These are phyloP conservation scores for Aspergillus heteromorphus DNA, from an alignment of 495 filamentous ascomycete species.

Conservation along the genomic window DNA sequence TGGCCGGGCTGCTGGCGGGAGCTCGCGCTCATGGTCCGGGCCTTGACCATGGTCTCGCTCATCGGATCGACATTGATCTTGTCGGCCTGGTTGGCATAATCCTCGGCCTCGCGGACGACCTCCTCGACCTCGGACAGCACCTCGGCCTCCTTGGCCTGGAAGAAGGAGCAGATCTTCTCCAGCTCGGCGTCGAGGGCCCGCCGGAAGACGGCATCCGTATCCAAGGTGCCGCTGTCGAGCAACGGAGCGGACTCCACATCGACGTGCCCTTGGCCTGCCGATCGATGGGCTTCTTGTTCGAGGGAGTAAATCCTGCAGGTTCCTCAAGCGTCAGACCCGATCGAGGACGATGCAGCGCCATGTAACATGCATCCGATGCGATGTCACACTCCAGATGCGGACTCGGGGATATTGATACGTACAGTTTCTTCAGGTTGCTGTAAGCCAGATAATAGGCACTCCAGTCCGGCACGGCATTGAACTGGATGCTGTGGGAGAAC, in stretches of 20 bases:
- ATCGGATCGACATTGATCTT: slow-evolving; percentile 51
- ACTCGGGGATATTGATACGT: slow-evolving; percentile 30
- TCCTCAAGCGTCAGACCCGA: not conserved
- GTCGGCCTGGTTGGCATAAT: slow-evolving; percentile 60
- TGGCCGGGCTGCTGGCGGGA: slow-evolving; percentile 41
- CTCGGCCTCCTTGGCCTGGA: slow-evolving; percentile 77
- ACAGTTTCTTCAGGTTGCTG: slow-evolving; percentile 98
- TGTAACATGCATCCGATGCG: not conserved
- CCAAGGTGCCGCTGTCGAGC: slow-evolving; percentile 50
- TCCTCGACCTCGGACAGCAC: slow-evolving; percentile 75
- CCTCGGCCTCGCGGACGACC: slow-evolving; percentile 67
- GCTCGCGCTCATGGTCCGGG: slow-evolving; percentile 32
- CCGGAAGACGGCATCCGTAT: slow-evolving; percentile 73
- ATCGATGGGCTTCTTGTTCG: slow-evolving; percentile 65
- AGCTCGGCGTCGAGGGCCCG: slow-evolving; percentile 82
- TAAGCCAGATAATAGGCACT: slow-evolving; percentile 96
- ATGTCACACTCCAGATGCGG: not conserved
- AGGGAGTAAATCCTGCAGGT: slow-evolving; percentile 77
- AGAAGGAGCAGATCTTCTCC: slow-evolving; percentile 91
- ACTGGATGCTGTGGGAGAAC: slow-evolving; percentile 99
- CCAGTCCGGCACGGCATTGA: slow-evolving; percentile 99
- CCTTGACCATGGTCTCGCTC: slow-evolving; percentile 43
- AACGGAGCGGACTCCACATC: slow-evolving; percentile 85
- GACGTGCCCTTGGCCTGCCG: slow-evolving; percentile 37
- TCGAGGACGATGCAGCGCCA: not conserved